Evolutionary conservation across 2,329 filamentous ascomycete species (phyloP), one percentile per base, ranked within the genome.

Genomic region (Cordyceps sp.): DNA sequence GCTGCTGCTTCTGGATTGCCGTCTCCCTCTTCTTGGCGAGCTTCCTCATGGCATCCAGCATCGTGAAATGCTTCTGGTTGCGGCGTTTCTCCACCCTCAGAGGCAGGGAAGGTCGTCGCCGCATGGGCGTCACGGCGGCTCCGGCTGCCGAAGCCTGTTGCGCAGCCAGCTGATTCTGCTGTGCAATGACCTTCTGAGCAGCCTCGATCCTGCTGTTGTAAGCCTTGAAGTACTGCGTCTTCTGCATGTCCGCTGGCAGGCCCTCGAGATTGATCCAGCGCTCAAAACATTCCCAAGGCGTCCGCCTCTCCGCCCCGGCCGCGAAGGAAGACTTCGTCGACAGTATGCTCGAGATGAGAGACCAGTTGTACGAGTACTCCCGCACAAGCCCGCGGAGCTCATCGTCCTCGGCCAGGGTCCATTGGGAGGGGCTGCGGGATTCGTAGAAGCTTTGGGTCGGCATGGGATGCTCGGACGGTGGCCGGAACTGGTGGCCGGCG

Each of bases 241-340:
- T 93, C 14, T 80, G 77, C 78, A 96, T 92, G 41, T 98, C 90
- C 10, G 78, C 73, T 5, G 90, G 88, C 24, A 94, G 62, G 1
- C 86, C 85, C 56, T 96, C 90, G 10, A 96, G 61, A 42, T 81
- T 77, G 33, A 94, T 80, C 88, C 88, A 98, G 27, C 90, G 73
- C 55, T 98, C 90, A 45, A 98, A 98, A 50, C 90, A 98, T 57
- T 98, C 90, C 90, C 90, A 98, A 0, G 88, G 85, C 3, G 88
- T 96, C 30, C 90, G 73, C 38, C 90, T 71, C 50, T 96, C 88
- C 10, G 84, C 75, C 2, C 83, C 84, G 15, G 86, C 88, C n/a
- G 74, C 69, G 47, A 84, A 92, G 12, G 75, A 52, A 0, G 84
- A 92, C 32, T 73, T 73, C 13, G 78, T 68, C 2, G 73, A 68